phyloP scores from a whole-genome alignment of 305 asterid genomes.

The Coffea humblotiana region DNA sequence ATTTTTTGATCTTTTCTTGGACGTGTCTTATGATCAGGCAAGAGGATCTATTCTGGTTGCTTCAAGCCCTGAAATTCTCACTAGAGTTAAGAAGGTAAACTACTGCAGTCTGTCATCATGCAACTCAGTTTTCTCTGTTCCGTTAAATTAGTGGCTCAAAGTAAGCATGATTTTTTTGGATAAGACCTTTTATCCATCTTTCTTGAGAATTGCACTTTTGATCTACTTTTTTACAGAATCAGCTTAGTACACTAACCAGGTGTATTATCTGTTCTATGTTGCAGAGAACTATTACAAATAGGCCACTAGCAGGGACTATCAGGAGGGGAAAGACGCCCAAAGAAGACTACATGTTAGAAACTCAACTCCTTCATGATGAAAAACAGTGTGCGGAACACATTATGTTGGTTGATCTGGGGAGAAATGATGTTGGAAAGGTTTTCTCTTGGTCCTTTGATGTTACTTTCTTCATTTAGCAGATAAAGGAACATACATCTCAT shows the following conservation, averaged over 20 bases:
- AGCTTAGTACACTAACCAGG: constrained; percentile 17
- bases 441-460: constrained; percentile 10
- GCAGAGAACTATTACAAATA: constrained; percentile 76
- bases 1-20: constrained; percentile 3
- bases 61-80: constrained; percentile 97
- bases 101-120: neutral
- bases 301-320: constrained; percentile 93
- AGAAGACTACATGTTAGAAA: constrained; percentile 92
- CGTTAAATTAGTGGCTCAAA: neutral
- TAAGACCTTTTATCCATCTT: neutral
- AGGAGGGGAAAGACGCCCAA: constrained; percentile 88
- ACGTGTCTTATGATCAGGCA: constrained; percentile 54
- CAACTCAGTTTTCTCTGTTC: constrained; percentile 2
- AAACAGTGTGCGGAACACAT: constrained; percentile 98
- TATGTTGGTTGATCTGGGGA: constrained; percentile 97
- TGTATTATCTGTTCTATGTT: constrained; percentile 1
- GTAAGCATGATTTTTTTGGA: neutral
- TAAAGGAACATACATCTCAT: neutral
- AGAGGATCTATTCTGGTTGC: constrained; percentile 93
- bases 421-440: constrained; percentile 99
- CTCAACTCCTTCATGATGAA: constrained; percentile 76
- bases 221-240: neutral
- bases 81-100: constrained; percentile 81
- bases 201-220: neutral
- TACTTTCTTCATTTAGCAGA: constrained; percentile 5